Base-by-base conservation (phyloP, 176 grass and related monocot genomes). In the Eremochloa ophiuroides region DNA sequence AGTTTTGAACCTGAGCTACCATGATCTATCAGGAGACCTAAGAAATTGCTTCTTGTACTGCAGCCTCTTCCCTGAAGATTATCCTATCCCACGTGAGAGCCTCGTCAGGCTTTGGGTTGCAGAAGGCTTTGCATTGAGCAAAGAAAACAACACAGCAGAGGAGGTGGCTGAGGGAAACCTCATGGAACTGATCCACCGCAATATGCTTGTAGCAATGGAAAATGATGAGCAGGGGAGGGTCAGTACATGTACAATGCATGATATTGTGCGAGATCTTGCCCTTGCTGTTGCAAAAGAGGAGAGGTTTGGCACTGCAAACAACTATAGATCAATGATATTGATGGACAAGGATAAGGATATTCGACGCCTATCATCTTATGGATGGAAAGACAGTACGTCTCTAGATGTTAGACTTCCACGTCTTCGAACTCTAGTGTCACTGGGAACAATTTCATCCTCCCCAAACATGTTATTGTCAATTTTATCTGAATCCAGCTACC, bases 21-120 rank as follows among this genome's bases (percentile, higher is more conserved):
- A 78, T 85, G 74, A 85, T 40, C 53, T 85, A 29, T 27, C 74
- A 62, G 83, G 42, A 37, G 83, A 78, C 0, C 83, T 85, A 7
- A 85, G 55, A 71, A 85, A 71, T 56, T 85, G 83, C 1, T 85
- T 85, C 55, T 16, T 85, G 4, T 85, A 78, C 53, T 85, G 83
- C n/a, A 85, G 53, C 31, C 17, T 85, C 1, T 85, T 85, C 31
- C 83, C 83, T 16, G 83, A 85, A 71, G 75, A 85, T 25, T 47
- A 85, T 16, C 29, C 10, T 0, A 71, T 85, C 0, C 30, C 53
- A 61, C 75, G 65, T 5, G 83, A 85, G 7, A 85, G 15, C 39
- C 75, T 85, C 39, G 83, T 85, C 41, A 31, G 55, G 5, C 17
- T 85, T 1, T 85, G 83, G 83, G 67, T 79, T 62, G 83, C 83